Conservation (phyloP, 2,329 filamentous ascomycete genomes). For the Ceratocystis papillata region DNA sequence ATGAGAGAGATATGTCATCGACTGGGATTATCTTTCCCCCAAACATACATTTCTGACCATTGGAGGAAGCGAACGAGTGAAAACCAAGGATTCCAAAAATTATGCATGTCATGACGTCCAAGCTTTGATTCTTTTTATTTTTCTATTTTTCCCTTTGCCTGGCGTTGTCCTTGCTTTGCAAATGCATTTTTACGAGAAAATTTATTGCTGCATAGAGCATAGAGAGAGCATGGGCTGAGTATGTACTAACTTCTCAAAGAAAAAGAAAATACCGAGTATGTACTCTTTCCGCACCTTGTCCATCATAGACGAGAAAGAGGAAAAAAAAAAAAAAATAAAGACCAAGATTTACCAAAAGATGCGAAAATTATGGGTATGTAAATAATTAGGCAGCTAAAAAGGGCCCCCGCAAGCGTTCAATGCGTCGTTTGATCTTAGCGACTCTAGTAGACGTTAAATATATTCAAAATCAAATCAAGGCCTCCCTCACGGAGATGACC, state of each 20-base stretch:
- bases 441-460: too few relatives aligned
- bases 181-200: neutral
- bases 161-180: neutral
- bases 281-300: too few relatives aligned
- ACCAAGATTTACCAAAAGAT: too few relatives aligned
- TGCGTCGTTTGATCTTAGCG: too few relatives aligned
- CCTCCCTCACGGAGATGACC: conserved; percentile 8
- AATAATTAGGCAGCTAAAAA: too few relatives aligned
- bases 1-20: neutral
- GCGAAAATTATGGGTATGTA: too few relatives aligned
- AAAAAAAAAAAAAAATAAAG: too few relatives aligned
- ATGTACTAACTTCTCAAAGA: neutral
- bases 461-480: neutral
- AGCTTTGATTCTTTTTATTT: neutral
- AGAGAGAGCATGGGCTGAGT: too few relatives aligned
- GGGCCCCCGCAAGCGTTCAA: too few relatives aligned
- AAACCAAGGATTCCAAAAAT: neutral
- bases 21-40: neutral
- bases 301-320: too few relatives aligned
- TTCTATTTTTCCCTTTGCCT: neutral
- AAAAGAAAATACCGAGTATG: too few relatives aligned
- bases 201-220: too few relatives aligned
- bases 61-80: neutral
- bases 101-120: conserved; percentile 6
- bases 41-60: neutral